Percentiles rank a stretch among this genome's conserved stretches.
These are phyloP conservation scores for Juncus inflexus DNA, from an alignment of 176 grass and related monocot species.

Conservation along the genomic window DNA sequence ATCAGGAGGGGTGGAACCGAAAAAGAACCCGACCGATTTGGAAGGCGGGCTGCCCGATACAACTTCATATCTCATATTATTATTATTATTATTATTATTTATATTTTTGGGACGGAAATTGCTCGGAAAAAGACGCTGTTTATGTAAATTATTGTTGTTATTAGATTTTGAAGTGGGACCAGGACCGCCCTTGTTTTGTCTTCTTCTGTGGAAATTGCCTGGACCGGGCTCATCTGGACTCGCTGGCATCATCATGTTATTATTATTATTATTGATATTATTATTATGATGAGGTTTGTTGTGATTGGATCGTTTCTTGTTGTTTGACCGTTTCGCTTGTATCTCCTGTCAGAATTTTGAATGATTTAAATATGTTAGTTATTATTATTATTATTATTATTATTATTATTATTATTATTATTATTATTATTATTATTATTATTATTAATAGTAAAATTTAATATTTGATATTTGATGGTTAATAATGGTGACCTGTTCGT, in stretches of 20 bases:
- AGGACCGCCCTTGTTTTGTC: constrained; percentile 42
- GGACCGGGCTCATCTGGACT: constrained; percentile 56
- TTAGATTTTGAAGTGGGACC: constrained; percentile 58
- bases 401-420: constrained; percentile 27
- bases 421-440: constrained; percentile 25
- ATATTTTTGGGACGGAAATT: constrained; percentile 38
- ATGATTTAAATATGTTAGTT: constrained; percentile 26
- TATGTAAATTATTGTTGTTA: constrained; percentile 31
- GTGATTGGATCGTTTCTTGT: constrained; percentile 41
- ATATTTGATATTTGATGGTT: constrained; percentile 21
- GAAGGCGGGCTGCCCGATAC: constrained; percentile 86
- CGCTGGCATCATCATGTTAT: constrained; percentile 12
- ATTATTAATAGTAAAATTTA: constrained; percentile 20
- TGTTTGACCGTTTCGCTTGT: constrained; percentile 38
- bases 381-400: constrained; percentile 22
- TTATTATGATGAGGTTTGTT: constrained; percentile 23
- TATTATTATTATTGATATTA: constrained; percentile 15
- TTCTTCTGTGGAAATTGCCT: constrained; percentile 58
- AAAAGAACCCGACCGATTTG: constrained; percentile 93
- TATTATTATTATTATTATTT: constrained; percentile 17
- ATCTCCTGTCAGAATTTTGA: constrained; percentile 43
- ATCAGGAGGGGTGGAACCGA: constrained; percentile 89
- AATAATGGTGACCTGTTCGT: constrained; percentile 65
- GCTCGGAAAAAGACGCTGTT: constrained; percentile 84
- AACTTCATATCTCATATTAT: constrained; percentile 45